phyloP scores from a whole-genome alignment of 225 moss, liverwort and hornwort genomes.

The Sphagnum tenellum region DNA sequence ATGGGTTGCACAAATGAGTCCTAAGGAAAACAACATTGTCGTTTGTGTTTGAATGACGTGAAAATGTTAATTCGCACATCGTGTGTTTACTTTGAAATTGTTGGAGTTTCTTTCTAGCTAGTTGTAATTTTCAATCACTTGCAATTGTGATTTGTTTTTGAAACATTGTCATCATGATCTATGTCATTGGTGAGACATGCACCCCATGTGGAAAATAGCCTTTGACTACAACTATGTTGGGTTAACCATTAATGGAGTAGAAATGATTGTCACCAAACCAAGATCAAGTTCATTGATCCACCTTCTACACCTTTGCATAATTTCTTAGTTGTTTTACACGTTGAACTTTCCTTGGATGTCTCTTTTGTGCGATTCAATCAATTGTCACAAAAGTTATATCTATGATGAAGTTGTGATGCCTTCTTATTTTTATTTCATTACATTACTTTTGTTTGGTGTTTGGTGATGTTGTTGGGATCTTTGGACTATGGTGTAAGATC shows the following conservation, averaged over 20 bases:
- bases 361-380: background rate
- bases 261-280: constrained; percentile 56
- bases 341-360: background rate
- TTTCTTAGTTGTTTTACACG: background rate
- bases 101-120: too few species aligned
- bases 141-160: background rate
- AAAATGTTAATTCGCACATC: too few species aligned
- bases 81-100: too few species aligned
- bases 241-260: constrained; percentile 65
- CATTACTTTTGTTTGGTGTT: background rate
- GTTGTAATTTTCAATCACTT: background rate
- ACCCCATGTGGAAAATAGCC: constrained; percentile 60
- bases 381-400: background rate
- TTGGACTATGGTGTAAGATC: constrained; percentile 3
- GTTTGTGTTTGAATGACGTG: too few species aligned
- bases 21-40: too few species aligned
- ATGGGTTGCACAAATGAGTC: too few species aligned
- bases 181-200: constrained; percentile 13
- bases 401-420: too few species aligned
- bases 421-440: too few species aligned
- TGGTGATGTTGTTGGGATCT: background rate
- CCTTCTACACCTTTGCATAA: background rate
- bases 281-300: constrained; percentile 67
- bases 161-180: background rate
- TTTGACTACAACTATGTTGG: constrained; percentile 64